Conservation (phyloP, 495 filamentous ascomycete genomes). For the Lineolata rhizophorae region DNA sequence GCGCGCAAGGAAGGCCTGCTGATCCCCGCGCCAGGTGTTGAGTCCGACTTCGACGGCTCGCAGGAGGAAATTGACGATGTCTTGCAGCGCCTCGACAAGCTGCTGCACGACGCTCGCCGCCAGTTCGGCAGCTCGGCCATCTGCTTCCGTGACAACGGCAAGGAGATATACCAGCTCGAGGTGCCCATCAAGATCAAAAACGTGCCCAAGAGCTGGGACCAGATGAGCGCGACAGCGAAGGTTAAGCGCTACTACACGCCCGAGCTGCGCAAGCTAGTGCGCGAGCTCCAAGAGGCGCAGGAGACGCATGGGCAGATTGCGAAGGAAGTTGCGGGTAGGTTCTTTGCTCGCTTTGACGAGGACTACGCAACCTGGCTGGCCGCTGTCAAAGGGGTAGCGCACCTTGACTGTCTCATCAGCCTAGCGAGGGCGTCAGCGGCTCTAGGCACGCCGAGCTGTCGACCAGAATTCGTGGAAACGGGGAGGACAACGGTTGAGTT, state of each 20-base stretch:
- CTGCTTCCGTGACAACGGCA: conserved; percentile 73
- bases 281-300: conserved; percentile 75
- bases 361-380: conserved; percentile 75
- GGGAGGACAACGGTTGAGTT: conserved; percentile 75
- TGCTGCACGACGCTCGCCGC: conserved; percentile 47
- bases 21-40: conserved; percentile 72
- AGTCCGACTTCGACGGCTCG: conserved; percentile 79
- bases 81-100: conserved; percentile 42
- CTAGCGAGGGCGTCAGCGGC: conserved; percentile 69
- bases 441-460: conserved; percentile 70
- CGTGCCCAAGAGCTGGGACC: conserved; percentile 72
- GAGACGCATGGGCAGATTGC: conserved; percentile 87
- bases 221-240: conserved; percentile 81
- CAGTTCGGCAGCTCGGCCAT: conserved; percentile 47
- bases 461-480: conserved; percentile 65
- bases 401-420: conserved; percentile 88
- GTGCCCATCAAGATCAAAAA: conserved; percentile 63
- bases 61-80: conserved; percentile 54
- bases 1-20: conserved; percentile 57
- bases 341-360: conserved; percentile 73
- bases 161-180: conserved; percentile 94
- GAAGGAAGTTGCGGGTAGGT: conserved; percentile 61
- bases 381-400: conserved; percentile 66
- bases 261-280: conserved; percentile 59
- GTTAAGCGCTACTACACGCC: conserved; percentile 91